Percentiles rank a stretch among this genome's conserved stretches.
Evolutionary conservation across 495 filamentous ascomycete genomes (phyloP).

Genomic region (Jackrogersella multiformis): DNA sequence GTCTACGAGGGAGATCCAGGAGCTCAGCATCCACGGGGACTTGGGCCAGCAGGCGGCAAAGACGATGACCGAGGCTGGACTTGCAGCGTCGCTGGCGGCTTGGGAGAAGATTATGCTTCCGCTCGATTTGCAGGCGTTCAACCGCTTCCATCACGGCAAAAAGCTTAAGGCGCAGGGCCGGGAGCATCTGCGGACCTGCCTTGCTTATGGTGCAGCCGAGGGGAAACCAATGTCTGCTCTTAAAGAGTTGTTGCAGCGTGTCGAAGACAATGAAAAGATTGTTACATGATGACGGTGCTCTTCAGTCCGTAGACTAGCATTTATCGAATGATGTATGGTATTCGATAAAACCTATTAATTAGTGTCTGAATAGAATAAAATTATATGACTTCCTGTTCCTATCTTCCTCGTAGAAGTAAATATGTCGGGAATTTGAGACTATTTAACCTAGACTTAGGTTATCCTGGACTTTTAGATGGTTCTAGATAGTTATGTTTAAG

Average conservation of each 20-base stretch:
- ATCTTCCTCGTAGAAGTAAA: too few species aligned
- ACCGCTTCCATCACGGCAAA: constrained; percentile 18
- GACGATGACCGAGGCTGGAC: constrained; percentile 5
- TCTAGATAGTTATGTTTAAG: neutral
- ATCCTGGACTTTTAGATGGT: too few species aligned
- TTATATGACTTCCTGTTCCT: too few species aligned
- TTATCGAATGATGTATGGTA: too few species aligned
- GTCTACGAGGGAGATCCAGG: constrained; percentile 25
- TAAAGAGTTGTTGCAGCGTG: constrained; percentile 16
- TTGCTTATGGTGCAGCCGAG: constrained; percentile 14
- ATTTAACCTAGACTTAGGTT: too few species aligned
- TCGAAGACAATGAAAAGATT: neutral
- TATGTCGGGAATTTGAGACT: too few species aligned
- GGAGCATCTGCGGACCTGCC: constrained; percentile 11
- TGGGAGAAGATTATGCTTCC: constrained; percentile 20
- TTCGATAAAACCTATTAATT: too few species aligned
- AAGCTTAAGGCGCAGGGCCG: constrained; percentile 15
- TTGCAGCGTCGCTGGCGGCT: neutral
- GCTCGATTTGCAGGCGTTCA: constrained; percentile 22
- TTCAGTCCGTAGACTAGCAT: too few species aligned
- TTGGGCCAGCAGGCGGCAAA: neutral
- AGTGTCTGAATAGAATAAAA: too few species aligned
- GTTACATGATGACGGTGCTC: neutral
- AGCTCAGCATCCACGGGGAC: constrained; percentile 13
- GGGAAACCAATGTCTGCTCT: constrained; percentile 27